These are phyloP conservation scores for Suillus paluster DNA, from an alignment of 768 basidiomycete genomes.

Conservation along the genomic window DNA sequence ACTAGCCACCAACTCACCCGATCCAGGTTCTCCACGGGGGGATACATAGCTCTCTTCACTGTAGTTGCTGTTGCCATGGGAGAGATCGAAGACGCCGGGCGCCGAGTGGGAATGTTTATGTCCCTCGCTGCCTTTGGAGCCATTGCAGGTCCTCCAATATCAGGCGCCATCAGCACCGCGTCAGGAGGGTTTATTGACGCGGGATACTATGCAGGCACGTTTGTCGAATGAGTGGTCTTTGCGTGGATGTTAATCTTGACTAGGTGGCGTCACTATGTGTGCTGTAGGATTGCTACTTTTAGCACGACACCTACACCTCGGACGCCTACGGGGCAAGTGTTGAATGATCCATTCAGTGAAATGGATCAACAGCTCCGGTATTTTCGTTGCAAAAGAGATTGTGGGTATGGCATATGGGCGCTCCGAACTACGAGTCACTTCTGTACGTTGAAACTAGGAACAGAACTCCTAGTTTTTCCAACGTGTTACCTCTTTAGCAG, in stretches of 20 bases:
- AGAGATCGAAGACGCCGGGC: conserved; percentile 60
- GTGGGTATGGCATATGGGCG: too few relatives aligned
- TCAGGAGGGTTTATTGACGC: conserved; percentile 48
- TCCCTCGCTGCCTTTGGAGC: conserved; percentile 65
- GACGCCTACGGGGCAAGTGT: conserved; percentile 45
- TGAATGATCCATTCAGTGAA: conserved; percentile 20
- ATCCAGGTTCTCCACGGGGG: conserved; percentile 61
- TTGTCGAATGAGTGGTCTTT: not conserved
- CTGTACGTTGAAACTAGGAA: not conserved
- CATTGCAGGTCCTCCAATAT: conserved; percentile 72
- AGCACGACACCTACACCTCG: conserved; percentile 45
- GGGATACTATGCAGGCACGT: conserved; percentile 47
- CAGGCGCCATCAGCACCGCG: conserved; percentile 63
- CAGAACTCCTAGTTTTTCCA: not conserved
- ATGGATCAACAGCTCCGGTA: not conserved
- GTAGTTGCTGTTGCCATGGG: conserved; percentile 68
- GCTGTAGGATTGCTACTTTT: conserved; percentile 46
- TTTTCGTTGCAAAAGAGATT: not conserved
- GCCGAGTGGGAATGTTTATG: conserved; percentile 67
- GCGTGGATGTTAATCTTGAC: not conserved
- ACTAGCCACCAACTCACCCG: not conserved
- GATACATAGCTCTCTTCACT: conserved; percentile 58
- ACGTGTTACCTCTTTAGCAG: not conserved
- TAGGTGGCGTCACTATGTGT: conserved; percentile 45
- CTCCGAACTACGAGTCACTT: too few relatives aligned